Percentiles rank a stretch among this genome's conserved stretches.
Evolutionary conservation across 371 early-diverging fungal genomes (phyloP).

Genomic region (Mucor lusitanicus): DNA sequence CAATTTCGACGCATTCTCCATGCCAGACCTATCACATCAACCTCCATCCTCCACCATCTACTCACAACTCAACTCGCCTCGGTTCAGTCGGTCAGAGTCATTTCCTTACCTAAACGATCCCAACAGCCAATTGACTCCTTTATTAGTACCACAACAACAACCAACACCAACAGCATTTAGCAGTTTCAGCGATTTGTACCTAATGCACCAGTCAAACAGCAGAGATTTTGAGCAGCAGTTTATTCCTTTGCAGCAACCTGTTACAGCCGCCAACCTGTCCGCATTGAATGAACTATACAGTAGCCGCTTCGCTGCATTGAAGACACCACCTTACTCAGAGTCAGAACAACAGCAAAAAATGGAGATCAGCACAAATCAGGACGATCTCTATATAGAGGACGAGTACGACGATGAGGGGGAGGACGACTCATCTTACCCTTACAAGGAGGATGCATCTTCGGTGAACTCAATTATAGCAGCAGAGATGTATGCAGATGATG

Average conservation of each 20-base stretch:
- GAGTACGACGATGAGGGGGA: conserved; percentile 7
- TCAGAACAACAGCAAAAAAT: neutral
- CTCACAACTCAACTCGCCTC: neutral
- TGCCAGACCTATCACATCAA: conserved; percentile 15
- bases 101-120: neutral
- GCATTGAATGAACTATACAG: conserved; percentile 20
- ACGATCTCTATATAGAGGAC: neutral
- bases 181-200: conserved; percentile 24
- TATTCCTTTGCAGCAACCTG: conserved; percentile 8
- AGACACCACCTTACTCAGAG: conserved; percentile 19
- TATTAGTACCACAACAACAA: neutral
- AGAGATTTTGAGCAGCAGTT: neutral
- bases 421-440: conserved; percentile 7
- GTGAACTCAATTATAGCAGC: conserved; percentile 16
- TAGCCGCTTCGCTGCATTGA: conserved; percentile 22
- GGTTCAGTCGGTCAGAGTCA: neutral
- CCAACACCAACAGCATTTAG: conserved; percentile 2
- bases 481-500: conserved; percentile 26
- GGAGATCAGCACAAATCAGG: neutral
- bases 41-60: neutral
- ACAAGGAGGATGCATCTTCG: conserved; percentile 9
- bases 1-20: conserved; percentile 17
- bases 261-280: conserved; percentile 24
- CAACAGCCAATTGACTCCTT: neutral
- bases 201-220: neutral